Evolutionary conservation across 2,329 filamentous ascomycete species (phyloP), one percentile per base, ranked within the genome.

Genomic region (Chaetomium olivaceum): DNA sequence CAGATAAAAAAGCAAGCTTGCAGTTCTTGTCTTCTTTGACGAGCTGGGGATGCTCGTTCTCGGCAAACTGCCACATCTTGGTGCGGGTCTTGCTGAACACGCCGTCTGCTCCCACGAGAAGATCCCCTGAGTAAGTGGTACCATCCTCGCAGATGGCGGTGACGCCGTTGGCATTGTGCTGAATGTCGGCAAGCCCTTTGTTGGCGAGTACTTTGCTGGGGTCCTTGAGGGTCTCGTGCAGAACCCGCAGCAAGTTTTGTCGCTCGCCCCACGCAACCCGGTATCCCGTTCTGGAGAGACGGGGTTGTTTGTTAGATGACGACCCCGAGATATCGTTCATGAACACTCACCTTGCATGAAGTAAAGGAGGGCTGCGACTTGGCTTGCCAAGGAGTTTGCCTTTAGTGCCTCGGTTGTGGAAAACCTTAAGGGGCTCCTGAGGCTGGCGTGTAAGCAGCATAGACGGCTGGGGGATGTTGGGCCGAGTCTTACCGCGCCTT

Each of bases 61-160:
- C 65, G 0, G 76, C 74, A 0, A 77, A 67, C 3, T 68, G 63
- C 27, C 78, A 75, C 72, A 81, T 77, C 39, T 76, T 72, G 9
- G 66, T 61, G 6, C 78, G 73, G 4, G 76, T 74, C 25, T 67
- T 74, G 68, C 78, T 80, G 64, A 79, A 76, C 1, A 77, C 76
- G n/a, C 80, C 80, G 63, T 82, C 80, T 14, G 79, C 77, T 8
- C 79, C 80, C 23, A 81, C 71, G 5, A 79, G 64, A n/a, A 82
- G 68, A 65, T 77, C 72, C 0, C 77, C 79, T 0, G 67, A 25
- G 65, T 76, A 76, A 1, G 68, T 55, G 0, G 71, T 71, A 5
- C 78, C 78, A 63, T 80, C 77, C 2, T 67, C 70, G 39, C 76
- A 77, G 12, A 67, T 67, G 11, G 79, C 75, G 2, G 64, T 67